Base-by-base conservation (phyloP, 441 rosid species). In the Croton setiger region DNA sequence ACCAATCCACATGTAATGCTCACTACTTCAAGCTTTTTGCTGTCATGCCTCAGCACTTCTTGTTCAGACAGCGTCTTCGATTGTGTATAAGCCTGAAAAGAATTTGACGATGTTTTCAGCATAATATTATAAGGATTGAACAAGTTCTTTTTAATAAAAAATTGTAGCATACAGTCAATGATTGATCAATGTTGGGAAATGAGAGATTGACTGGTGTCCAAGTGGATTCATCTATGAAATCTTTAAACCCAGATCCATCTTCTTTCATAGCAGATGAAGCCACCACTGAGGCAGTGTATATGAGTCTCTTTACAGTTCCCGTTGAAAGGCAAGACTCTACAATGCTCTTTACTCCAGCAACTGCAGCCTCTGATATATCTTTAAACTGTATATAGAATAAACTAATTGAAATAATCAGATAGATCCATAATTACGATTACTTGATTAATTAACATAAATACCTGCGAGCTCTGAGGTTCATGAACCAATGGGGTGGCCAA, bases 1-100 rank as follows among this genome's bases (percentile, higher is more conserved):
- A 60, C 64, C 23, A 60, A 4, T 37, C 33, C 64, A 60, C 64
- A 37, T n/a, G n/a, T 20, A 37, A 39, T 37, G 48, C 64, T 60
- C 48, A 60, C 48, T 18, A 41, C 17, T 27, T 60, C 64, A 39
- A 60, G 7, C 47, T 60, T 13, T 6, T 37, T 17, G 52, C 52
- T 48, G 20, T 60, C 20, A 39, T 60, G 49, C 47, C 17, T 35
- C 21, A 6, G 10, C 23, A 59, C 44, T 59, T 59, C 43, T 36
- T 35, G 63, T 20, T 59, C 63, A 7, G 63, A 35, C 1, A 59
- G 21, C 43, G 43, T 7, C 27, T 51, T 51, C 8, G 55, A 51
- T 8, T 4, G 55, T 8, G 7, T 18, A 11, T 51, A 51, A n/a
- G 55, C 55, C 55, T 49, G 6, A 5, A 15, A 14, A 49, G 15